Percentiles rank a stretch among this genome's conserved stretches.
phyloP scores from a whole-genome alignment of 164 flowering plant genomes.

The Paratinospora sagittata region DNA sequence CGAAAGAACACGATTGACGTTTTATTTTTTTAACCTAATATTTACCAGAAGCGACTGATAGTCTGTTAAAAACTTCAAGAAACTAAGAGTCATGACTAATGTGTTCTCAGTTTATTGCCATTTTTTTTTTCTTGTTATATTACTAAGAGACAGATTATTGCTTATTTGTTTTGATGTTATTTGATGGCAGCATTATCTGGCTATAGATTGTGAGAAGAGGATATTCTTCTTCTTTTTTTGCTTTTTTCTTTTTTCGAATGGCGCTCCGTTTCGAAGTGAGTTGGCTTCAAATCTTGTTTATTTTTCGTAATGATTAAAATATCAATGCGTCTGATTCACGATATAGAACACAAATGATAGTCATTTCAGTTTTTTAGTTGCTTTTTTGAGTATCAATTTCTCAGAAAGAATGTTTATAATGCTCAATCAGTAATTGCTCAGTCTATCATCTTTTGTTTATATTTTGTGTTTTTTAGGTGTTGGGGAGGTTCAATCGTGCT shows the following conservation, averaged over 20 bases:
- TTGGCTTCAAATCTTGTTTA: not conserved
- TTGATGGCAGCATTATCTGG: not conserved
- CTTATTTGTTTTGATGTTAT: not conserved
- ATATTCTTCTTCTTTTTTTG: not conserved
- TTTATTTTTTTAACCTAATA: no score
- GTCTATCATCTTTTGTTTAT: not conserved
- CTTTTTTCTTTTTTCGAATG: not conserved
- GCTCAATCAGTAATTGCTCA: not conserved
- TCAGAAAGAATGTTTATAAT: no score
- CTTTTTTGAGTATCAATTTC: no score
- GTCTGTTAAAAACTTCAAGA: no score
- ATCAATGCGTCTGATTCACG: not conserved
- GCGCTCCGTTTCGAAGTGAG: slow-evolving; percentile 10
- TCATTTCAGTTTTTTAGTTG: no score
- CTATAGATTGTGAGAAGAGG: not conserved
- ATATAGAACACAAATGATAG: not conserved
- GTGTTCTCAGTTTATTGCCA: no score
- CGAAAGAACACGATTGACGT: no score
- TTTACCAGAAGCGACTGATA: no score
- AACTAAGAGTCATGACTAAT: no score
- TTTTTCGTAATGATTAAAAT: no score
- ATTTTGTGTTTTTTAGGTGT: slow-evolving; percentile 32
- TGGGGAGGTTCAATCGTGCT: slow-evolving; percentile 91
- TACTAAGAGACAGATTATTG: not conserved
- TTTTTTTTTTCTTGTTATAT: not conserved